Percentiles rank a stretch among this genome's conserved stretches.
Evolutionary conservation across 2,329 filamentous ascomycete genomes (phyloP).

Genomic region (Pseudogymnoascus sp.): DNA sequence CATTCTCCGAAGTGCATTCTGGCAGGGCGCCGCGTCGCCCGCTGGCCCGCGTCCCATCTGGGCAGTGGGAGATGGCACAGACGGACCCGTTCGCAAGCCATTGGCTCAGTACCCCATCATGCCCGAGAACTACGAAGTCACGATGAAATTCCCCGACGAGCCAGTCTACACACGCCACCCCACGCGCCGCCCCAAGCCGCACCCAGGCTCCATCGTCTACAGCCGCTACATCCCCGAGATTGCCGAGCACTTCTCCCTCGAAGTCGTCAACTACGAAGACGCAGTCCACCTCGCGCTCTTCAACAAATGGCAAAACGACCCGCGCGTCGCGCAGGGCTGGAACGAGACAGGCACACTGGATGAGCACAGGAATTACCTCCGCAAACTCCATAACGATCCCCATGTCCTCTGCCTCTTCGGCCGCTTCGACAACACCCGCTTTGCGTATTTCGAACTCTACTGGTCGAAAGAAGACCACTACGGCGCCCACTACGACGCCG

Average conservation of each 20-base stretch:
- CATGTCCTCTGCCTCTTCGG: slow-evolving; percentile 64
- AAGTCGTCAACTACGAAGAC: slow-evolving; percentile 60
- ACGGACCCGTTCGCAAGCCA: slow-evolving; percentile 30
- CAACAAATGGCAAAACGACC: slow-evolving; percentile 76
- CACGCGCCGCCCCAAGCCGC: slow-evolving; percentile 61
- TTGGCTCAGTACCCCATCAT: slow-evolving; percentile 30
- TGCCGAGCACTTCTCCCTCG: slow-evolving; percentile 67
- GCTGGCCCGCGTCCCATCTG: slow-evolving; percentile 56
- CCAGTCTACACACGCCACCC: slow-evolving; percentile 55
- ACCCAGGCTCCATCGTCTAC: slow-evolving; percentile 62
- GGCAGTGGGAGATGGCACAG: slow-evolving; percentile 26
- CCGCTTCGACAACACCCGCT: slow-evolving; percentile 59
- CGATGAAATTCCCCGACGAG: slow-evolving; percentile 23
- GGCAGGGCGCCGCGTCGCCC: slow-evolving; percentile 62
- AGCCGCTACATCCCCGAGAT: slow-evolving; percentile 71
- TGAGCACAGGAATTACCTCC: slow-evolving; percentile 63
- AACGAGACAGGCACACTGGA: slow-evolving; percentile 69
- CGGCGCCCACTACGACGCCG: slow-evolving; percentile 47
- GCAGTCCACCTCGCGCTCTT: slow-evolving; percentile 59
- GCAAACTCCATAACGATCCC: slow-evolving; percentile 58
- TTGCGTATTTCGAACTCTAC: slow-evolving; percentile 75
- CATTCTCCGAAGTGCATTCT: slow-evolving; percentile 50
- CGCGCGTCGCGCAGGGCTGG: slow-evolving; percentile 71
- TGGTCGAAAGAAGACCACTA: slow-evolving; percentile 63
- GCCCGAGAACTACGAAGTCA: slow-evolving; percentile 36